Conservation (phyloP, 805 yeast genomes). For the Candida yuanshanica region DNA sequence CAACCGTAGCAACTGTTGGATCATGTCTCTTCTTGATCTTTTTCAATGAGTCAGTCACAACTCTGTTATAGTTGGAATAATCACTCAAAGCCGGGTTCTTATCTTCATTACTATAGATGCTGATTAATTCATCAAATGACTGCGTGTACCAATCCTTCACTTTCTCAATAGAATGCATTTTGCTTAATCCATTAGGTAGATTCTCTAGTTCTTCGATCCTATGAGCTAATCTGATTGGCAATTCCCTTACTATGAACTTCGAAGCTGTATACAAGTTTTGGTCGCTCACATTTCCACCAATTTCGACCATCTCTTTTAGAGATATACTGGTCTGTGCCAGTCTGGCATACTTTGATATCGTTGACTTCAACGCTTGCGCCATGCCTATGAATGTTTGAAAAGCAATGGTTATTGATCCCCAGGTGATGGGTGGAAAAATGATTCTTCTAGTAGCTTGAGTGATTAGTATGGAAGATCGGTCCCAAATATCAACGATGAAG, state of each 20-base stretch:
- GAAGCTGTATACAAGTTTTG: constrained; percentile 80
- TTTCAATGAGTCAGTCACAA: constrained; percentile 58
- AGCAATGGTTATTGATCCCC: neutral
- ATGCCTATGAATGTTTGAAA: neutral
- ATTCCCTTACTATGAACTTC: constrained; percentile 77
- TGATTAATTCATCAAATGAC: constrained; percentile 77
- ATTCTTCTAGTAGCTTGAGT: neutral
- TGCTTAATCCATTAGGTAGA: constrained; percentile 67
- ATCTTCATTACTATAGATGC: constrained; percentile 28
- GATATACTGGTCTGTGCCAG: constrained; percentile 82
- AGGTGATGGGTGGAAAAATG: neutral
- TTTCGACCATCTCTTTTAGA: constrained; percentile 84
- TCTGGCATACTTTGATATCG: constrained; percentile 46
- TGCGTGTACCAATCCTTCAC: constrained; percentile 90
- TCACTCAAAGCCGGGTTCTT: constrained; percentile 38
- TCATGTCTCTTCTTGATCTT: constrained; percentile 81
- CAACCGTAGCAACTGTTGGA: constrained; percentile 88
- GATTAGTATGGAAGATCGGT: neutral
- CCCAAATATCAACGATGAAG: neutral
- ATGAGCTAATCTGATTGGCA: constrained; percentile 82
- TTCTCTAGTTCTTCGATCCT: constrained; percentile 79
- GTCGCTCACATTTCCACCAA: constrained; percentile 73
- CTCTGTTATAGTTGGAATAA: constrained; percentile 62
- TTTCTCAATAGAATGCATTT: constrained; percentile 68
- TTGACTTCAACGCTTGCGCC: constrained; percentile 15